Evolutionary conservation across 257 asterid species (phyloP), one percentile per base, ranked within the genome.

Genomic region (Coffea eugenioides): DNA sequence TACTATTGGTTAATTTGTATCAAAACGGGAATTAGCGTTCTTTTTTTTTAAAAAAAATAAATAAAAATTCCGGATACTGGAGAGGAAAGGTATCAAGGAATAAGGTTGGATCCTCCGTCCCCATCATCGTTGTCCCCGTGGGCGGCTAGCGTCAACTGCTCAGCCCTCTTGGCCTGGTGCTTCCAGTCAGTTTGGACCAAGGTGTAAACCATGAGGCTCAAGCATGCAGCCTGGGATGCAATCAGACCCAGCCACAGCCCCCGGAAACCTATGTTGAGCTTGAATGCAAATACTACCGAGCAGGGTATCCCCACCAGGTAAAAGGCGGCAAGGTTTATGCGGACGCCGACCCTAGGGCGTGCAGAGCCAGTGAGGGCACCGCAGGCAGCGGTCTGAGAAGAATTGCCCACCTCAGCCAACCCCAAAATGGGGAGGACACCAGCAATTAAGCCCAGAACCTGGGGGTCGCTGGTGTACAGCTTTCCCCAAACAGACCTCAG

Each of bases 281-380:
- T 87, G 83, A 93, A 93, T 0, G 91, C 93, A 74, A 93, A 77
- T 23, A 88, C 43, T 20, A 84, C 82, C 5, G 97, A 87, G 80
- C 94, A 91, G 0, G 97, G 97, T 79, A 93, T 78, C 71, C 97
- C 97, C 64, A 93, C 92, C 69, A 93, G 59, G 81, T 93, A 93
- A 82, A 93, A 93, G 10, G 97, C 91, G 69, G 95, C 93, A 54
- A 93, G 76, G 62, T 93, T 93, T 76, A 91, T 93, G 74, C 97
- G 66, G 12, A 86, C 97, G 0, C 97, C 97, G 5, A 93, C 76
- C 45, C 85, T 91, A 0, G 95, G 97, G 75, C 92, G 69, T 3
- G 97, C 97, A 8, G 97, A 91, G 0, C 97, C 97, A 25, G 92
- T 91, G 27, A 93, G 84, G 14, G 83, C 95, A 27, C 97, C 97